Base-by-base conservation (phyloP, 345 rosid genomes). In the Salix viminalis region DNA sequence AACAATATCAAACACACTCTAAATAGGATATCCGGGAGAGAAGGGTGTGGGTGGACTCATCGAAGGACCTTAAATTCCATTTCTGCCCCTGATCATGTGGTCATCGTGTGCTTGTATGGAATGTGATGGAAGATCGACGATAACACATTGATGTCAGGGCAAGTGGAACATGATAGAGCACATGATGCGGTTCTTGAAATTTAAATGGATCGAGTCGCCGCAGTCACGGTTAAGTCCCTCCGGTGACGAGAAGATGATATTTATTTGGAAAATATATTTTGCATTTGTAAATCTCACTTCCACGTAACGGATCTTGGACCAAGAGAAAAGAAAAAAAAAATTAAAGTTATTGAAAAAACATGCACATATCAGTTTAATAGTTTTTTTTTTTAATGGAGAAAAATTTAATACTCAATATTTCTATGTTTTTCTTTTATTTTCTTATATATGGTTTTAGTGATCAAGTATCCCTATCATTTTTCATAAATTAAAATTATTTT, bases 91-190 rank as follows among this genome's bases (percentile, higher is more conserved):
- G 61, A 32, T 56, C 37, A 71, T 66, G 24, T 21, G 61, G 52
- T 46, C 37, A 71, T 77, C 79, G 56, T 67, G 82, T 78, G 75
- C 84, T 72, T 58, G 15, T 44, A 30, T 65, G 69, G 28, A 18
- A 6, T 60, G 36, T 54, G 26, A 56, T 66, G 61, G 73, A 62
- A 24, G 61, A 8, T 74, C 32, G 70, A 80, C 50, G 26, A 37
- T 21, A 70, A 41, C 48, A 65, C 37, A 34, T 34, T 34, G 32
- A 66, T 23, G 68, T 65, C 42, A 26, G 68, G 69, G 41, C 74
- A 68, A 72, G 69, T 67, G 41, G 70, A 67, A 56, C 76, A 36
- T 10, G 48, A 1, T 2, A 52, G 9, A 78, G 32, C 46, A 44
- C 74, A 70, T 48, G 78, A 28, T 68, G 52, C 56, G 75, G 32